Evolutionary conservation across 768 basidiomycete species (phyloP), one percentile per base, ranked within the genome.

Genomic region (Coprinopsis cinerea): DNA sequence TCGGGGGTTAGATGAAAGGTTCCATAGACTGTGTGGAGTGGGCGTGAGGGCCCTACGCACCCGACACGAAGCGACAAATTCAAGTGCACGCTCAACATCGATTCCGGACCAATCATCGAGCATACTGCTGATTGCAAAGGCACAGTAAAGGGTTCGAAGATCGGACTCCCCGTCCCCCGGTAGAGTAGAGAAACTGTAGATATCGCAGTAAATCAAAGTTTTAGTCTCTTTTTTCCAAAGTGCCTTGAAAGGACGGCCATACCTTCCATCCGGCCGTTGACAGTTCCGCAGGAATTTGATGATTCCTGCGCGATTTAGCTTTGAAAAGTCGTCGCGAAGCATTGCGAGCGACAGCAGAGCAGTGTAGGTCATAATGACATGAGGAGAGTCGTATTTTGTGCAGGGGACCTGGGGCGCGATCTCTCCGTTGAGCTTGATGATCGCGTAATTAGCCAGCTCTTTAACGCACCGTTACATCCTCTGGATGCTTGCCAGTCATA

Each of bases 311-410:
- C 83, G 75, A 58, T 97, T 79, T 20, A 99, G 69, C 48, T 68
- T 70, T 27, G 77, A 65, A 58, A 94, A 85, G 56, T 90, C 83
- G 59, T 96, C 95, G n/a, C 88, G 77, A 22, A 99, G 75, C 53
- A 96, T 85, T 0, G 86, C 81, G 10, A 99, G 82, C 0, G 81
- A 77, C 3, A 96, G 68, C 10, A 99, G 63, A 0, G 93, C 91
- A 1, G 92, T 91, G 60, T 98, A 99, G 6, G 94, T 93, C 78
- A 92, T 89, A 48, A 96, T 91, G 14, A 97, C 70, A 64, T 97
- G 87, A 0, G 90, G 88, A 15, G 78, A 75, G 55, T 87, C 78
- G 60, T 82, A 79, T 28, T 76, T 72, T 9, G 70, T 64, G 56
- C 77, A 73, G 22, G 64, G 59, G 18, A 55, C 59, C 51, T 55